A percentile compares a stretch with the other conserved stretches of the same genome.
phyloP scores from a whole-genome alignment of 148 eudicot genomes.

The Selenicereus undatus region DNA sequence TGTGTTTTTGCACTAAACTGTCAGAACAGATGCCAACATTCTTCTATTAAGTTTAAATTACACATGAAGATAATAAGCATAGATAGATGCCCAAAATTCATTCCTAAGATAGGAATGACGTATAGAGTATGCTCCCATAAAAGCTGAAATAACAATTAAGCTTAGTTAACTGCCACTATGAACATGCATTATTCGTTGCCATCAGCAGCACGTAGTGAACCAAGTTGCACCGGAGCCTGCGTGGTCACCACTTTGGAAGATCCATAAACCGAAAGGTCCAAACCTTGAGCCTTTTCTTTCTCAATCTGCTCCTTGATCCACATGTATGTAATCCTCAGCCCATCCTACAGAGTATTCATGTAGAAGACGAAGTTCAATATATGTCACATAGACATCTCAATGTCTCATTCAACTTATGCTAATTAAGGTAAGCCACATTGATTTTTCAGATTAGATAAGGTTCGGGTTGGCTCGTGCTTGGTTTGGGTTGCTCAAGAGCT shows the following conservation, averaged over 20 bases:
- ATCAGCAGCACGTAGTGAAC: conserved; percentile 94
- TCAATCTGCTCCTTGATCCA: conserved; percentile 96
- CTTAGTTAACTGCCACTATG: background rate
- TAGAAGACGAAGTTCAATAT: background rate
- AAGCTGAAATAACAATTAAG: conserved; percentile 6
- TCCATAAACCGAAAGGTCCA: conserved; percentile 65
- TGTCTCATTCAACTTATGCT: background rate
- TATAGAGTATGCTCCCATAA: background rate
- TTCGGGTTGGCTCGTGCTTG: background rate
- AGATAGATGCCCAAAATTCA: background rate
- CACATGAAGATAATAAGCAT: background rate
- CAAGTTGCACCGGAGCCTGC: conserved; percentile 91
- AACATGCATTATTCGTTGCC: conserved; percentile 61
- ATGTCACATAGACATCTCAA: background rate
- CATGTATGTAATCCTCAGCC: conserved; percentile 83
- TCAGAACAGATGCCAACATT: background rate
- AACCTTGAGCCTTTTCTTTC: conserved; percentile 75
- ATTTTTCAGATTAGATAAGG: background rate
- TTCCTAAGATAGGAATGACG: background rate
- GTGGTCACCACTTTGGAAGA: conserved; percentile 93
- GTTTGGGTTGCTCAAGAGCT: background rate
- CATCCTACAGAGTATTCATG: conserved; percentile 48
- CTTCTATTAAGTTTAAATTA: background rate
- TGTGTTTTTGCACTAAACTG: background rate
- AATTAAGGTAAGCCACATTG: background rate